A percentile compares a stretch with the other conserved stretches of the same genome.
Evolutionary conservation across 257 asterid species (phyloP).

Genomic region (Dorcoceras hygrometricum): DNA sequence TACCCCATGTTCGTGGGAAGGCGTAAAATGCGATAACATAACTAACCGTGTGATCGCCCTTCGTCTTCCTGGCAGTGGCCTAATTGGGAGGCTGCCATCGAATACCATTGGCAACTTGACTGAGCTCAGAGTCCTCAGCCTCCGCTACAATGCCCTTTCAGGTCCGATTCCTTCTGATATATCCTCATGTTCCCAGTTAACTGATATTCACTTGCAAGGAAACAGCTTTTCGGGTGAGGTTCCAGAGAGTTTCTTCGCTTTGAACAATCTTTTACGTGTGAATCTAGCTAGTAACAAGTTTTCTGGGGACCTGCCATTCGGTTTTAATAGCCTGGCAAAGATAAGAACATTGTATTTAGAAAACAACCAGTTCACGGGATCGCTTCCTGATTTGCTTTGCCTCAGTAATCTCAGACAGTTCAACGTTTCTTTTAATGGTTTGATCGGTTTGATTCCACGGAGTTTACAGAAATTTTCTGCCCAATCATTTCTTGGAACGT

Average conservation of each 20-base stretch:
- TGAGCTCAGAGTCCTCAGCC: constrained; percentile 53
- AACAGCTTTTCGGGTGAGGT: constrained; percentile 56
- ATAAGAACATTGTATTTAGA: constrained; percentile 46
- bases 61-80: constrained; percentile 53
- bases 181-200: constrained; percentile 41
- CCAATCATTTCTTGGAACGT: constrained; percentile 45
- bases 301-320: constrained; percentile 35
- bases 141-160: constrained; percentile 47
- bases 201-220: constrained; percentile 36
- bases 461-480: constrained; percentile 27
- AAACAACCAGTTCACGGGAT: constrained; percentile 48
- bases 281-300: constrained; percentile 41
- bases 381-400: constrained; percentile 36
- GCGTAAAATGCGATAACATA: constrained; percentile 34
- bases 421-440: constrained; percentile 54
- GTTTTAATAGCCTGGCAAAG: constrained; percentile 31
- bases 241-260: constrained; percentile 34
- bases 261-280: constrained; percentile 40
- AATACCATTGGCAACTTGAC: constrained; percentile 45
- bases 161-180: constrained; percentile 55
- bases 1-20: constrained; percentile 55
- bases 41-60: constrained; percentile 40
- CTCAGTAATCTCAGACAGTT: constrained; percentile 28
- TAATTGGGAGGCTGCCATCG: constrained; percentile 41
- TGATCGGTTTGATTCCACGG: constrained; percentile 47